These are phyloP conservation scores for Kluyveromyces sp. DNA, from an alignment of 1,139 yeast species.

Conservation along the genomic window DNA sequence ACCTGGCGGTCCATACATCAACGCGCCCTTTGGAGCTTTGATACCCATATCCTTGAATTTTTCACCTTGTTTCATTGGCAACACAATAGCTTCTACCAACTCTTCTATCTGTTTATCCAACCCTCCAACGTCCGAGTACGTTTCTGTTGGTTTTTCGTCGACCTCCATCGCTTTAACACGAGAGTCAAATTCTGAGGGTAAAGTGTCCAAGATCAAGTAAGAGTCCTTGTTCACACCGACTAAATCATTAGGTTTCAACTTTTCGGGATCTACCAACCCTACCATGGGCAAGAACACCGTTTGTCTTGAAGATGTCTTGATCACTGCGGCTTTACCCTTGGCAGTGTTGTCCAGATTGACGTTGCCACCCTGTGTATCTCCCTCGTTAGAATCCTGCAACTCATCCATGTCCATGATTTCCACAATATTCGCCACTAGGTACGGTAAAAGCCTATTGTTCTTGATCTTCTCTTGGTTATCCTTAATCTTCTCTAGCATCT, in stretches of 20 bases:
- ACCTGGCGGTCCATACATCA: constrained; percentile 99
- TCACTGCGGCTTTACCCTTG: constrained; percentile 94
- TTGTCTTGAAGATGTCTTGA: constrained; percentile 94
- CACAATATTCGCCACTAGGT: constrained; percentile 95
- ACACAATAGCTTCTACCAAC: constrained; percentile 92
- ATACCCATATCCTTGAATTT: constrained; percentile 89
- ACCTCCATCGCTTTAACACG: constrained; percentile 99
- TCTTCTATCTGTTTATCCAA: constrained; percentile 97
- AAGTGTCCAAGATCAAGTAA: constrained; percentile 82
- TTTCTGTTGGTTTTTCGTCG: constrained; percentile 96
- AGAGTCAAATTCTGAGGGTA: constrained; percentile 96
- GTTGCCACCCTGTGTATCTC: constrained; percentile 88
- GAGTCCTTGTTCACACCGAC: constrained; percentile 98
- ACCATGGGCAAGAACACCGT: constrained; percentile 94
- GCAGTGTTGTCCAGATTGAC: constrained; percentile 89
- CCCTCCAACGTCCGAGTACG: constrained; percentile 96
- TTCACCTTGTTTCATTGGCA: constrained; percentile 98
- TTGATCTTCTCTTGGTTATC: constrained; percentile 96
- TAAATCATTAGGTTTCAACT: constrained; percentile 87
- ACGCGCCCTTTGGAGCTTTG: constrained; percentile 96
- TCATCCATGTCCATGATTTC: constrained; percentile 85
- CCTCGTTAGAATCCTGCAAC: constrained; percentile 59
- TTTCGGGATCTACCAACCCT: constrained; percentile 86
- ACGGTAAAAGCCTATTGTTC: constrained; percentile 92
- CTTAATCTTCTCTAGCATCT: constrained; percentile 88